Percentiles rank a stretch among this genome's conserved stretches.
phyloP scores from a whole-genome alignment of 495 filamentous ascomycete species.

The Annulohypoxylon moriforme region DNA sequence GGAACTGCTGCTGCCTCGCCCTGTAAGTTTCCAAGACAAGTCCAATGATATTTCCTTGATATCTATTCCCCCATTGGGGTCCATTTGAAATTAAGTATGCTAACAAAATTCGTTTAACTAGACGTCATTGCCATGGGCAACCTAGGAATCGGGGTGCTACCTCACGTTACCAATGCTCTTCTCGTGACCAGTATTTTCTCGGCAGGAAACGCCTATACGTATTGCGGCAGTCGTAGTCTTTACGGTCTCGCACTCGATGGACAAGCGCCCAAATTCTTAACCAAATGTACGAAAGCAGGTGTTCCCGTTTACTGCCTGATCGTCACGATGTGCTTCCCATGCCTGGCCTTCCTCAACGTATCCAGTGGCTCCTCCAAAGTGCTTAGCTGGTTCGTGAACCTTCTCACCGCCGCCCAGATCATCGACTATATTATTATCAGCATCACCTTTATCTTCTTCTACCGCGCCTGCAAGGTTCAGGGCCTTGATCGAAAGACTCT shows the following conservation, averaged over 20 bases:
- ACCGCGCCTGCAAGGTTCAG: not conserved
- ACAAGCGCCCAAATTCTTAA: not conserved
- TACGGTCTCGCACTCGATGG: conserved; percentile 5
- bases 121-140: conserved; percentile 6
- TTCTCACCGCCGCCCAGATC: conserved; percentile 1
- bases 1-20: conserved; percentile 10
- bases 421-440: conserved; percentile 11
- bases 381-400: conserved; percentile 1
- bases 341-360: conserved; percentile 1
- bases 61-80: not conserved
- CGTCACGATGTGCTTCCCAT: conserved; percentile 1
- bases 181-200: conserved; percentile 1
- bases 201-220: not conserved
- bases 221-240: conserved; percentile 4
- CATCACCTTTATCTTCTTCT: not conserved
- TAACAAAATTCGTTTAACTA: not conserved
- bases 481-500: not conserved
- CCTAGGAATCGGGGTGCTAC: not conserved
- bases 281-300: conserved; percentile 2
- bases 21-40: not conserved
- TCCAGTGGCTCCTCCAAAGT: not conserved
- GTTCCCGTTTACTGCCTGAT: conserved; percentile 5
- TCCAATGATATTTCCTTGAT: not conserved
- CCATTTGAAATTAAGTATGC: not conserved
- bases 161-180: conserved; percentile 3